Evolutionary conservation across 2,329 filamentous ascomycete species (phyloP).

Genomic region (Botrytis pseudocinerea): DNA sequence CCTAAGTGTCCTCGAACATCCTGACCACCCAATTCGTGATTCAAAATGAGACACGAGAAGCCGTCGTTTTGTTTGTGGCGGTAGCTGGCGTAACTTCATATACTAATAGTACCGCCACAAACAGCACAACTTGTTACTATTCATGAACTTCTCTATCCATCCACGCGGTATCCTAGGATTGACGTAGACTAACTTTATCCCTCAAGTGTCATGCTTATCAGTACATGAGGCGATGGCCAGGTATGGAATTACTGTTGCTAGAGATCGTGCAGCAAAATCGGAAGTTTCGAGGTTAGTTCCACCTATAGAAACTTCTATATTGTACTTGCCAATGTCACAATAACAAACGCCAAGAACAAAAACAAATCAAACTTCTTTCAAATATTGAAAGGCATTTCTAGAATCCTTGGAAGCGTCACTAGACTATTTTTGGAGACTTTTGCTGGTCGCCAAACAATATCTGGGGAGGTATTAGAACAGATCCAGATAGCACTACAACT

Average conservation of each 20-base stretch:
- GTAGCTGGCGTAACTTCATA: neutral
- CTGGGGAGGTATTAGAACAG: constrained; percentile 25
- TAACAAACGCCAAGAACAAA: constrained; percentile 45
- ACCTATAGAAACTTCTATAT: neutral
- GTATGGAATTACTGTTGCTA: constrained; percentile 22
- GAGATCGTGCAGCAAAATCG: constrained; percentile 26
- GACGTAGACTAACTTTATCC: neutral
- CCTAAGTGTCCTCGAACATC: neutral
- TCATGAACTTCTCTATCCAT: neutral
- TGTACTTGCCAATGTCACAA: constrained; percentile 51
- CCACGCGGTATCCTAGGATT: neutral
- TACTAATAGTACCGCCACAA: neutral
- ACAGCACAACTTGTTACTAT: neutral
- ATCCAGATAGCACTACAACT: constrained; percentile 5
- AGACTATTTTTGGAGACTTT: constrained; percentile 48
- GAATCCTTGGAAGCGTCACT: constrained; percentile 49
- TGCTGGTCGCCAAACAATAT: constrained; percentile 12
- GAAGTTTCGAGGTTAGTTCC: constrained; percentile 26
- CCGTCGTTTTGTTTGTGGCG: neutral
- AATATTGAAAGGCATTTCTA: constrained; percentile 53
- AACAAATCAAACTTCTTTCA: constrained; percentile 52
- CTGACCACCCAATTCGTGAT: neutral
- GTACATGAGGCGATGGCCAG: neutral
- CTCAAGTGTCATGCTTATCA: neutral
- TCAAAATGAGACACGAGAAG: neutral